Conservation (phyloP, 352 stramenopile genomes). For the Phytophthora kernoviae region DNA sequence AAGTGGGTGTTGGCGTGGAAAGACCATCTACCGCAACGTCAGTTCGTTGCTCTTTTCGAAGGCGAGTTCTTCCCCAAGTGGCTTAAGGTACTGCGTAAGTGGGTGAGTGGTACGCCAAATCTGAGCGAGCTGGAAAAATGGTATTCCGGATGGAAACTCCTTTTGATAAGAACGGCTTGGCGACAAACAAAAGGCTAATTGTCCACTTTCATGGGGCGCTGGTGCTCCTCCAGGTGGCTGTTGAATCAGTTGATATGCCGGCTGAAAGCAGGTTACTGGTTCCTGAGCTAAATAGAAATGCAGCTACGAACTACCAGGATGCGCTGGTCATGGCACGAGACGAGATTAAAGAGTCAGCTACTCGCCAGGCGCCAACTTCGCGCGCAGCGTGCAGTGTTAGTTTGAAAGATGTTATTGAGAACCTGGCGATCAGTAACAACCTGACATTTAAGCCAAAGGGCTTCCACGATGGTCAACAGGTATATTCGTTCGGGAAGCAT, state of each 20-base stretch:
- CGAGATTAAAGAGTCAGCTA: slow-evolving; percentile 24
- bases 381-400: slow-evolving; percentile 53
- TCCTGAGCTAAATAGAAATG: slow-evolving; percentile 53
- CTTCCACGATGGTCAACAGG: slow-evolving; percentile 75
- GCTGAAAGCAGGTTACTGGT: slow-evolving; percentile 29
- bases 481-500: slow-evolving; percentile 81
- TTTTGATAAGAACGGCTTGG: slow-evolving; percentile 75
- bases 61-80: slow-evolving; percentile 93
- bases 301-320: slow-evolving; percentile 75
- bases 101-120: slow-evolving; percentile 57
- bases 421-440: slow-evolving; percentile 77
- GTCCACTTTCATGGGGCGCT: slow-evolving; percentile 81
- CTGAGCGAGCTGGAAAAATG: slow-evolving; percentile 77
- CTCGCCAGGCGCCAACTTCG: slow-evolving; percentile 23
- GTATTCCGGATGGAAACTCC: slow-evolving; percentile 86
- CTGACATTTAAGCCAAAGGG: slow-evolving; percentile 85
- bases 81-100: slow-evolving; percentile 83
- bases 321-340: slow-evolving; percentile 63
- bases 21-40: slow-evolving; percentile 61
- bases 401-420: slow-evolving; percentile 86
- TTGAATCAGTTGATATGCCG: slow-evolving; percentile 19
- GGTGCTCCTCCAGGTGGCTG: slow-evolving; percentile 63
- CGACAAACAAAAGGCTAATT: slow-evolving; percentile 62
- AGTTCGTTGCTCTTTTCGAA: slow-evolving; percentile 86
- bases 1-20: slow-evolving; percentile 82